Conservation (phyloP, 768 basidiomycete genomes). For the Lanmaoa pseudosensibilis region DNA sequence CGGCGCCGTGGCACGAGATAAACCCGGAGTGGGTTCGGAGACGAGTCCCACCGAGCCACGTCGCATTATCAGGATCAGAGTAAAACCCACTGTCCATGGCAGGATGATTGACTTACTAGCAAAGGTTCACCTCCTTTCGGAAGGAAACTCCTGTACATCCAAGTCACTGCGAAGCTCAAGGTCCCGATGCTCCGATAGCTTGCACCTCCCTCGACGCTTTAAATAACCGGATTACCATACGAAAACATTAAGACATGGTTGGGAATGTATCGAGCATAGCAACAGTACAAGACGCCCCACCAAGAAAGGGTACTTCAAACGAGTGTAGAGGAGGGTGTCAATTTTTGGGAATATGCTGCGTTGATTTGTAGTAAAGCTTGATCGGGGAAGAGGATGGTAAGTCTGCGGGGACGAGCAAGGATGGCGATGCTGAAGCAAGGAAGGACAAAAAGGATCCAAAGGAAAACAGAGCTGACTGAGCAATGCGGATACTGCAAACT, state of each 20-base stretch:
- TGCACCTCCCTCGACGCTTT: slow-evolving; percentile 18
- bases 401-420: slow-evolving; percentile 23
- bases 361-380: slow-evolving; percentile 18
- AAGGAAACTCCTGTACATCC: slow-evolving; percentile 9
- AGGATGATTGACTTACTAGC: slow-evolving; percentile 15
- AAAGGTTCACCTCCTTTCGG: background rate
- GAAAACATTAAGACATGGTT: slow-evolving; percentile 38
- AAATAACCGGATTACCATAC: slow-evolving; percentile 36
- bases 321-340: slow-evolving; percentile 31
- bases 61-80: slow-evolving; percentile 5
- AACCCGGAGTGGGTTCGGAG: slow-evolving; percentile 11
- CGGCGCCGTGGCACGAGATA: slow-evolving; percentile 7
- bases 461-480: slow-evolving; percentile 21
- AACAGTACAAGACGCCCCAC: slow-evolving; percentile 34
- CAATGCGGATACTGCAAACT: slow-evolving; percentile 27
- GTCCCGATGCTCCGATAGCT: slow-evolving; percentile 2
- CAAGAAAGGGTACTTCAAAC: slow-evolving; percentile 28
- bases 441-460: slow-evolving; percentile 26
- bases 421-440: slow-evolving; percentile 25
- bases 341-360: slow-evolving; percentile 25
- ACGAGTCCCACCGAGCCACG: slow-evolving; percentile 3
- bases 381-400: slow-evolving; percentile 11
- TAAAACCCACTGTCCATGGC: background rate
- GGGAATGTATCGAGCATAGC: slow-evolving; percentile 36
- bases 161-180: slow-evolving; percentile 11